Evolutionary conservation across 2,329 filamentous ascomycete species (phyloP).

Genomic region (Fusarium hainanense): DNA sequence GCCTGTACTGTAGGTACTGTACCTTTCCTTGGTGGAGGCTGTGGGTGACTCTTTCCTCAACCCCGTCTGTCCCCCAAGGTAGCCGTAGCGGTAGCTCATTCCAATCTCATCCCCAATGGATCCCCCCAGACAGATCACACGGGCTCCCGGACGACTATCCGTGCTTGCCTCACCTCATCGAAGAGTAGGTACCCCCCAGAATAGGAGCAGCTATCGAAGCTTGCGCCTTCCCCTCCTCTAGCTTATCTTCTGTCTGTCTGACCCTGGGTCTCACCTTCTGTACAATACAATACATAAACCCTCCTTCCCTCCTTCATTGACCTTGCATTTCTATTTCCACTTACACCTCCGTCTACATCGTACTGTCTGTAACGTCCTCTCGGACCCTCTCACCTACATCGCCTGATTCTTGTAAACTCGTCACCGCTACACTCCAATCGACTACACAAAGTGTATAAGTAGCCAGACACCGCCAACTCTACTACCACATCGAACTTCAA

Average conservation of each 20-base stretch:
- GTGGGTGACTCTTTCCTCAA: constrained; percentile 22
- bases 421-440: constrained; percentile 28
- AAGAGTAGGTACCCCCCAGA: neutral
- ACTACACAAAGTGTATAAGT: constrained; percentile 32
- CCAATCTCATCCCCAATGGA: constrained; percentile 5
- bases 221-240: constrained; percentile 25
- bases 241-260: constrained; percentile 7
- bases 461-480: constrained; percentile 19
- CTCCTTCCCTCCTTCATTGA: constrained; percentile 25
- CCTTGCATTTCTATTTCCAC: constrained; percentile 10
- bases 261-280: constrained; percentile 9
- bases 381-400: constrained; percentile 13
- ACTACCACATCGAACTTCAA: neutral
- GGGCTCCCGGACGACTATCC: constrained; percentile 23
- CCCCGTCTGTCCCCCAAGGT: constrained; percentile 2
- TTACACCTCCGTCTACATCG: constrained; percentile 11
- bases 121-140: constrained; percentile 27
- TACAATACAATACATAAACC: constrained; percentile 31
- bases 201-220: constrained; percentile 17
- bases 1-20: constrained; percentile 4
- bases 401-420: constrained; percentile 28
- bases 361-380: constrained; percentile 2
- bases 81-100: constrained; percentile 13
- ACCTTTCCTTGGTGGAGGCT: constrained; percentile 8
- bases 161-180: constrained; percentile 24